Percentiles rank a stretch among this genome's conserved stretches.
These are phyloP conservation scores for Rosa chinensis DNA, from an alignment of 306 rosid genomes.

Conservation along the genomic window DNA sequence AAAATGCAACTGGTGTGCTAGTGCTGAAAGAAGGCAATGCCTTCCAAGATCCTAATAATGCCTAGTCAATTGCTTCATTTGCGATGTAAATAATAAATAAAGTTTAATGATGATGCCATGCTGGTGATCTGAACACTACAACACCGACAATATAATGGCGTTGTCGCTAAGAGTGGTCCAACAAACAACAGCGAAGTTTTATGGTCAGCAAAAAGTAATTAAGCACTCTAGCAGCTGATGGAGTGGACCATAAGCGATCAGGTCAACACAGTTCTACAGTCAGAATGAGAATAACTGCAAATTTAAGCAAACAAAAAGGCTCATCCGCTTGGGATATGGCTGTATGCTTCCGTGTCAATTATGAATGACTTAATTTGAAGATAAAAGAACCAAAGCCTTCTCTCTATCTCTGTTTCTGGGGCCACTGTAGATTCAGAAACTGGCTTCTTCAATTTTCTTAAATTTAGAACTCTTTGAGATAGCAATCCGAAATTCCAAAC, in stretches of 20 bases:
- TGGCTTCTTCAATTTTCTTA: neutral
- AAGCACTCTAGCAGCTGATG: neutral
- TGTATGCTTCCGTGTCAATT: neutral
- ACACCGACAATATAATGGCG: neutral
- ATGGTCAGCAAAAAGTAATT: too few species aligned
- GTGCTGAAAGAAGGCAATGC: neutral
- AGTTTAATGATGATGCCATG: neutral
- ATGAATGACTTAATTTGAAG: neutral
- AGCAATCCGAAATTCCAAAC: neutral
- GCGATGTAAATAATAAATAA: neutral
- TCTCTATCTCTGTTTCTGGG: neutral
- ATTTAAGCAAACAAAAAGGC: neutral
- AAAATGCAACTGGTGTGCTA: neutral
- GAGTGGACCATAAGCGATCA: neutral
- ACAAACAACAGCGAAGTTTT: neutral
- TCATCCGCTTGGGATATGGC: constrained; percentile 34
- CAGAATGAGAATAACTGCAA: constrained; percentile 10
- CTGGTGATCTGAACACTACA: neutral
- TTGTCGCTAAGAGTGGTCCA: neutral
- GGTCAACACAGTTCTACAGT: constrained; percentile 4
- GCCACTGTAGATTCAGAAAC: neutral
- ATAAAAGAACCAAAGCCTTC: too few species aligned
- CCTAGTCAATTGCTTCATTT: neutral
- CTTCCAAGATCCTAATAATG: neutral
- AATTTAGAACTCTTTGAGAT: too few species aligned